These are phyloP conservation scores for Ganoderma boninense DNA, from an alignment of 1,284 basidiomycete species.

Conservation along the genomic window DNA sequence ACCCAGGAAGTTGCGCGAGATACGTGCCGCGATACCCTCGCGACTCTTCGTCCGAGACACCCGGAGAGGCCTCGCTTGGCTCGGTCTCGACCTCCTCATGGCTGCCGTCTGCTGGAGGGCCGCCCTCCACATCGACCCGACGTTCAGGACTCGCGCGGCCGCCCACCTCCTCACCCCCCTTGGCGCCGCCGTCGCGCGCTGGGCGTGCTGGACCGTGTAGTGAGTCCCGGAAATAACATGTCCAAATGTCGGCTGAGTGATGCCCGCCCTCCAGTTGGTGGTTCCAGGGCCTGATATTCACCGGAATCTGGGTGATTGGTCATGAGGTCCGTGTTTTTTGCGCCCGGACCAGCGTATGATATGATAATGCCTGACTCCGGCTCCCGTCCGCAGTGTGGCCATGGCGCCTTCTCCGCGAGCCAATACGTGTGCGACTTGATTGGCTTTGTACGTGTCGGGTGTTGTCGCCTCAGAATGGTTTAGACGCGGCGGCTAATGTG, in stretches of 20 bases:
- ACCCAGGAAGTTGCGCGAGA: conserved; percentile 54
- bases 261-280: conserved; percentile 54
- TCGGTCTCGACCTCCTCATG: conserved; percentile 54
- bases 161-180: conserved; percentile 43
- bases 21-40: conserved; percentile 60
- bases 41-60: conserved; percentile 45
- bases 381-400: conserved; percentile 38
- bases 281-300: conserved; percentile 68
- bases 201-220: conserved; percentile 51
- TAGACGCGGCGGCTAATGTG: conserved; percentile 11
- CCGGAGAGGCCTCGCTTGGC: conserved; percentile 35
- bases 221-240: conserved; percentile 21
- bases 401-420: conserved; percentile 40
- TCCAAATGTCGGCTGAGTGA: conserved; percentile 1
- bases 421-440: conserved; percentile 37
- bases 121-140: conserved; percentile 57
- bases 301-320: conserved; percentile 70
- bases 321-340: conserved; percentile 52
- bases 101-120: conserved; percentile 53
- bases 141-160: conserved; percentile 42
- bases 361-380: background rate
- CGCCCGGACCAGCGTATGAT: background rate
- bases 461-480: conserved; percentile 1
- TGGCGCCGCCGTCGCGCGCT: conserved; percentile 50
- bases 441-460: conserved; percentile 49